A percentile compares a stretch with the other conserved stretches of the same genome.
Evolutionary conservation across 306 rosid species (phyloP).

Genomic region (Inga oerstediana): DNA sequence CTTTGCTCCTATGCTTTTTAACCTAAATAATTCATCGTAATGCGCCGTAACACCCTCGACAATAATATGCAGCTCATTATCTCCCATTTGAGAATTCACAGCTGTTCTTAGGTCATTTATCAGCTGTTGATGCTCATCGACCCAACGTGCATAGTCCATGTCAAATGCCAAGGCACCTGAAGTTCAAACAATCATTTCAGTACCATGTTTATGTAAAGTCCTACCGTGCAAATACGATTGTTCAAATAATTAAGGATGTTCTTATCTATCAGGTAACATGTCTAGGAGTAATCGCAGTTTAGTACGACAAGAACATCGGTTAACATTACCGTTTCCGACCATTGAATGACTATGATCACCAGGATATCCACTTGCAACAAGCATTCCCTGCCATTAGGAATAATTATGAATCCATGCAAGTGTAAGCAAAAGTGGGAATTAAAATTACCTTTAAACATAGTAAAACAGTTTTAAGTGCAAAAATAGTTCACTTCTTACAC

Average conservation of each 20-base stretch:
- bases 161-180: slow-evolving; percentile 73
- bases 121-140: slow-evolving; percentile 73
- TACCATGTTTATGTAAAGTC: neutral
- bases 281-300: neutral
- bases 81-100: slow-evolving; percentile 61
- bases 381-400: slow-evolving; percentile 46
- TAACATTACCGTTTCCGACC: slow-evolving; percentile 59
- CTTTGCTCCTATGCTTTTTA: slow-evolving; percentile 75
- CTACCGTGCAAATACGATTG: neutral
- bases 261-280: neutral
- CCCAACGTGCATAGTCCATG: slow-evolving; percentile 74
- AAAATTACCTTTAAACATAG: neutral
- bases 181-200: neutral
- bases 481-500: slow-evolving; percentile 42
- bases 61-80: slow-evolving; percentile 61
- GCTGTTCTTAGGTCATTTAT: slow-evolving; percentile 67
- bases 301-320: neutral
- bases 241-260: neutral
- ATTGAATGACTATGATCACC: slow-evolving; percentile 53
- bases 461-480: neutral
- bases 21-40: slow-evolving; percentile 67
- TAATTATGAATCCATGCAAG: slow-evolving; percentile 2
- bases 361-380: slow-evolving; percentile 40
- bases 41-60: slow-evolving; percentile 77
- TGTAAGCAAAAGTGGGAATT: neutral